Conservation (phyloP, 192 early-diverging fungal genomes). For the Backusella westeae region DNA sequence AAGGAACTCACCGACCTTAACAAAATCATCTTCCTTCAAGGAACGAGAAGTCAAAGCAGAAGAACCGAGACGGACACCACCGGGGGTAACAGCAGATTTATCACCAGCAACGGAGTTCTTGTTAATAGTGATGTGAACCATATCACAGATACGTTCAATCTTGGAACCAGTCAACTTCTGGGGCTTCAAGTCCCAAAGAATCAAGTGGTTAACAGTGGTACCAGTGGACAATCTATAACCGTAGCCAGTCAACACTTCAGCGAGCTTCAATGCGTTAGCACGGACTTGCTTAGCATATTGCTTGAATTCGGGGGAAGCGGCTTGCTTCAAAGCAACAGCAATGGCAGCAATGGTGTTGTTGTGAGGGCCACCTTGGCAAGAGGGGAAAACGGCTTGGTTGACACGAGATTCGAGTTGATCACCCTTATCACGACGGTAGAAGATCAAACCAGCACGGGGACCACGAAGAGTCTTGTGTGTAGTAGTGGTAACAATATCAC, state of each 20-base stretch:
- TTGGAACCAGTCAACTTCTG: constrained; percentile 91
- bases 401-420: constrained; percentile 92
- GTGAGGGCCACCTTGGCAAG: constrained; percentile 99
- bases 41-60: constrained; percentile 95
- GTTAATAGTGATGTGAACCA: constrained; percentile 97
- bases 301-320: constrained; percentile 89
- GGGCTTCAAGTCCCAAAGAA: constrained; percentile 98
- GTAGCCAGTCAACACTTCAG: constrained; percentile 66
- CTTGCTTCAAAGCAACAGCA: constrained; percentile 98
- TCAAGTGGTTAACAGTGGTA: constrained; percentile 97
- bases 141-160: constrained; percentile 99
- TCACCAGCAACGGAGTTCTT: constrained; percentile 99
- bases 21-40: constrained; percentile 97
- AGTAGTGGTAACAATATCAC: constrained; percentile 99
- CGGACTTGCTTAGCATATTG: constrained; percentile 95
- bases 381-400: constrained; percentile 99
- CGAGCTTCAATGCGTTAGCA: constrained; percentile 88
- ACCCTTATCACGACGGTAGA: constrained; percentile 89
- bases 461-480: constrained; percentile 99
- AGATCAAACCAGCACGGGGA: constrained; percentile 98
- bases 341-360: constrained; percentile 99
- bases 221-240: constrained; percentile 96
- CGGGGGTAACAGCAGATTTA: constrained; percentile 91
- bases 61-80: constrained; percentile 95
- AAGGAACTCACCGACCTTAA: constrained; percentile 93